Evolutionary conservation across 805 yeast species (phyloP).

Genomic region (Zygotorulaspora danielsina): DNA sequence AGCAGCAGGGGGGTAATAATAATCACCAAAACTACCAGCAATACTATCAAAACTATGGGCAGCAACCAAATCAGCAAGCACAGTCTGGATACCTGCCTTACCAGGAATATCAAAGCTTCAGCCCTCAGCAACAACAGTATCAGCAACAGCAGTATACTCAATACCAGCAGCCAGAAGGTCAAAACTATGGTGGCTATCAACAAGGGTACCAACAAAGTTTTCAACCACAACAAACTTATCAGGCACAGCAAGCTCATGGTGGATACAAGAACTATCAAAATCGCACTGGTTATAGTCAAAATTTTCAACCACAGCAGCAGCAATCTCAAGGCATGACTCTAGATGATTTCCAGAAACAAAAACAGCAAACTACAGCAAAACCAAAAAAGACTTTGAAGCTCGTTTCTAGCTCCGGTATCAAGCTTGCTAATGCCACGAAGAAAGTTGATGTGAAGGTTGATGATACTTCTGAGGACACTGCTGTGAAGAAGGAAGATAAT

Average conservation of each 20-base stretch:
- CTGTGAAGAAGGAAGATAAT: constrained; percentile 22
- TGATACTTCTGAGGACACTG: constrained; percentile 28
- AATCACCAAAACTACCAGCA: constrained; percentile 20
- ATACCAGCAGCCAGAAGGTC: too few species aligned
- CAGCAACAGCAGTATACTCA: too few species aligned
- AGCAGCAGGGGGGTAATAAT: constrained; percentile 19
- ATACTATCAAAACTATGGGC: constrained; percentile 26
- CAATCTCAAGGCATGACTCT: constrained; percentile 60
- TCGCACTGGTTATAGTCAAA: constrained; percentile 24
- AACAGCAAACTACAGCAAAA: constrained; percentile 41
- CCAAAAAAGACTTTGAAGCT: constrained; percentile 68
- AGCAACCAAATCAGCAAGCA: constrained; percentile 26
- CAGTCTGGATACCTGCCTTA: constrained; percentile 23
- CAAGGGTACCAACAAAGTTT: constrained; percentile 28
- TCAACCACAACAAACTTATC: constrained; percentile 11
- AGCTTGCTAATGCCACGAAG: constrained; percentile 52
- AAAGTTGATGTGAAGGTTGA: constrained; percentile 34
- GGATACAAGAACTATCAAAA: constrained; percentile 21
- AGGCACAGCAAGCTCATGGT: constrained; percentile 23
- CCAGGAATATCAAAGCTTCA: constrained; percentile 27
- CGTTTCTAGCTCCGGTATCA: constrained; percentile 61
- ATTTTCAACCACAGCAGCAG: constrained; percentile 14
- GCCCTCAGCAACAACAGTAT: too few species aligned
- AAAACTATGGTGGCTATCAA: constrained; percentile 25
- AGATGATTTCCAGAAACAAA: constrained; percentile 75